Percentiles rank a stretch among this genome's conserved stretches.
phyloP scores from a whole-genome alignment of 225 moss, liverwort and hornwort genomes.

The Takakia lepidozioides region DNA sequence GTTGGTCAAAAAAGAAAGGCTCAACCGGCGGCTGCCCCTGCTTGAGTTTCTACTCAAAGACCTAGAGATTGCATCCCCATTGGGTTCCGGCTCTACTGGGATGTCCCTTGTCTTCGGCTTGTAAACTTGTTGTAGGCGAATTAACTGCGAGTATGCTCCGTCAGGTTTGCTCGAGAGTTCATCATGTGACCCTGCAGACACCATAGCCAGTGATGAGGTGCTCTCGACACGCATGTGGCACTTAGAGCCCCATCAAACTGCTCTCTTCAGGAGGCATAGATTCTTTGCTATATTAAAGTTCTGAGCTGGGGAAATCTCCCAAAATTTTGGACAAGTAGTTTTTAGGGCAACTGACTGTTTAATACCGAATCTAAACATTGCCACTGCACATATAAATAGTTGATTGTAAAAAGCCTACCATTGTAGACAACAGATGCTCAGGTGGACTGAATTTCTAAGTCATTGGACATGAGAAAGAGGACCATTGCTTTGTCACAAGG shows the following conservation, averaged over 20 bases:
- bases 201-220: not conserved
- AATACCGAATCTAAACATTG: not conserved
- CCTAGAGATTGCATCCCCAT: conserved; percentile 21
- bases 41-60: conserved; percentile 40
- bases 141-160: conserved; percentile 74
- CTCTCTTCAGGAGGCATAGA: no score
- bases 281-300: no score
- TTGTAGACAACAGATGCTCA: no score
- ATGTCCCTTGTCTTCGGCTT: conserved; percentile 33
- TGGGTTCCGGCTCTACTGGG: conserved; percentile 21
- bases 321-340: no score
- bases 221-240: not conserved
- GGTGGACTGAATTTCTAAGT: no score
- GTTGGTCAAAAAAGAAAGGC: conserved; percentile 2
- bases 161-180: conserved; percentile 46
- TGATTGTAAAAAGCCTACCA: no score
- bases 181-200: conserved; percentile 62
- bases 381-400: no score
- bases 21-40: conserved; percentile 19
- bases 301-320: no score
- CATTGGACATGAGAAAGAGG: no score
- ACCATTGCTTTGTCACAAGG: no score
- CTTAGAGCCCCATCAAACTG: no score
- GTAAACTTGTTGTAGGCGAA: conserved; percentile 61
- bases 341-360: no score